Conservation (phyloP, 2,329 filamentous ascomycete genomes). For the Conoideocrella luteorostrata region DNA sequence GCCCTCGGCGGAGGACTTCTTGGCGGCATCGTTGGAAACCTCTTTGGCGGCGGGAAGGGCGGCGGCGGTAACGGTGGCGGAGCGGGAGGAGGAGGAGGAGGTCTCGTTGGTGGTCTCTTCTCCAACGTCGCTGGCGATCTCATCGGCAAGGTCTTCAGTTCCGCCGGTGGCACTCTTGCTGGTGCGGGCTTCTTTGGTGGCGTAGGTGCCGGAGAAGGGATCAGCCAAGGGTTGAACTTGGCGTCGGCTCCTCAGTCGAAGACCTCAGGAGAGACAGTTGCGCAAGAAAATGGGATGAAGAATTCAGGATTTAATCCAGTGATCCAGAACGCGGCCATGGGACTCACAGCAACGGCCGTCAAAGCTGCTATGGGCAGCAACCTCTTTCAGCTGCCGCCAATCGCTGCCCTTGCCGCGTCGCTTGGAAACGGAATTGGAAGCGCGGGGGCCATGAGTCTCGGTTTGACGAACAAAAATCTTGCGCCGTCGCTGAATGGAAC, state of each 20-base stretch:
- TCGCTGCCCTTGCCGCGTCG: slow-evolving; percentile 13
- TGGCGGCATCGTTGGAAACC: background rate
- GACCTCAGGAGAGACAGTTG: slow-evolving; percentile 14
- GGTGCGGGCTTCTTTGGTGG: slow-evolving; percentile 18
- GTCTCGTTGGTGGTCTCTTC: slow-evolving; percentile 3
- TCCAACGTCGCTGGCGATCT: slow-evolving; percentile 2
- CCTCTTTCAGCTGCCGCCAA: slow-evolving; percentile 11
- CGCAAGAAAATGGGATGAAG: slow-evolving; percentile 21
- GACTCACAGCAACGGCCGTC: slow-evolving; percentile 20
- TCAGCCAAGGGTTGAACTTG: slow-evolving; percentile 18
- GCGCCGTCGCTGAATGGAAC: slow-evolving; percentile 15
- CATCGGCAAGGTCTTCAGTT: slow-evolving; percentile 4
- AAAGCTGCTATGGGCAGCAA: slow-evolving; percentile 17
- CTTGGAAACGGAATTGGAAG: slow-evolving; percentile 18
- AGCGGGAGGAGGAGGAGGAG: slow-evolving; percentile 1
- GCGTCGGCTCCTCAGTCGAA: slow-evolving; percentile 11
- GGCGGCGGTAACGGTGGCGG: background rate
- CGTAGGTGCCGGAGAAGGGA: slow-evolving; percentile 18
- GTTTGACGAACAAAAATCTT: slow-evolving; percentile 11
- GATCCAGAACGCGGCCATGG: slow-evolving; percentile 23
- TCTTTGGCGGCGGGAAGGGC: slow-evolving; percentile 1
- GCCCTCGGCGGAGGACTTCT: background rate
- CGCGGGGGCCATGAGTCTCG: slow-evolving; percentile 18
- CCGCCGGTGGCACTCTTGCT: slow-evolving; percentile 7
- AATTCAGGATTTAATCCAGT: slow-evolving; percentile 22